Evolutionary conservation across 1,139 yeast genomes (phyloP), one percentile per base, ranked within the genome.

Genomic region (Saccharomyces pastorianus): DNA sequence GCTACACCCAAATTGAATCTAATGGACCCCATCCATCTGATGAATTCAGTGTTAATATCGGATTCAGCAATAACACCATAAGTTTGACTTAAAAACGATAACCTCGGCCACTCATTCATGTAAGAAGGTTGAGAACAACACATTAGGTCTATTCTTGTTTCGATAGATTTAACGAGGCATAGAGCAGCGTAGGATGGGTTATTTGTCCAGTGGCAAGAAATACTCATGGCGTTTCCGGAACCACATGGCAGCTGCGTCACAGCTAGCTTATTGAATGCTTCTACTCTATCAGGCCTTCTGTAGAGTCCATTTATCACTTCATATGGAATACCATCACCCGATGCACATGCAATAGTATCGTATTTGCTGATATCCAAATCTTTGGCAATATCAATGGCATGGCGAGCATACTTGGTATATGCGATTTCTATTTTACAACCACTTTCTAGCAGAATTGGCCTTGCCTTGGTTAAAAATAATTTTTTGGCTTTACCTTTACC

Each of bases 271-370:
- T 77, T 75, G 63, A 93, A 84, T 0, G 93, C 95, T 6, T 69
- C 69, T 0, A 73, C 78, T 9, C 84, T 82, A 67, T 89, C 96
- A 0, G 73, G 65, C 26, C 89, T 76, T 53, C 59, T 62, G 58
- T 82, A 88, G 46, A 93, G 74, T 2, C 98, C 99, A 68, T 93
- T 93, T 49, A 90, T 79, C 5, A 93, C 89, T 68, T 93, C 98
- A 70, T 91, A 95, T 1, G 98, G 97, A 46, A 89, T 83, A 11
- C 99, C 99, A 71, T 93, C 99, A 4, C 99, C 99, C 0, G 96
- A 88, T 51, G 96, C 93, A 71, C 98, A 90, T 0, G 88, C 86
- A 46, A 93, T 77, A 2, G 87, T 79, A 68, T 91, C 98, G 65
- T 80, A 90, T 50, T 76, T 73, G 9, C 75, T 73, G 3, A 83